Percentiles rank a stretch among this genome's conserved stretches.
These are phyloP conservation scores for Pseudomicrostroma phylloplanum DNA, from an alignment of 1,284 basidiomycete species.

Conservation along the genomic window DNA sequence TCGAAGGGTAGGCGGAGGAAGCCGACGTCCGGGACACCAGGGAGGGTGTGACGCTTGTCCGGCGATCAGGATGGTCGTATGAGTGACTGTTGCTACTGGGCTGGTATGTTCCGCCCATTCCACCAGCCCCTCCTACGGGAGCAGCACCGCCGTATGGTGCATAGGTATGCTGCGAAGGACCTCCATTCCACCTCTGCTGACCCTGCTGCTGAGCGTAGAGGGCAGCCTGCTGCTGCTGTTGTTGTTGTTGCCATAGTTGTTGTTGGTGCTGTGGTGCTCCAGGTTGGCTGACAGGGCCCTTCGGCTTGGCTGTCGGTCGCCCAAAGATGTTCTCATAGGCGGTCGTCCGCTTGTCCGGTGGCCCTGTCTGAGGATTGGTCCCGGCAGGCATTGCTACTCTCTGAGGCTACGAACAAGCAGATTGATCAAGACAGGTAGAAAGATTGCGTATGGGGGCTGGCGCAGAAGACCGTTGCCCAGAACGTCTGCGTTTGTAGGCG, in stretches of 20 bases:
- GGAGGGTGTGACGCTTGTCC: slow-evolving; percentile 18
- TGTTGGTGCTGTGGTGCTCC: not conserved
- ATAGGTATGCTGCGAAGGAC: not conserved
- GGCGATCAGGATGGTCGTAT: slow-evolving; percentile 16
- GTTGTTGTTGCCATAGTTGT: slow-evolving; percentile 10
- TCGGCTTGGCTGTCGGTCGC: slow-evolving; percentile 38
- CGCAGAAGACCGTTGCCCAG: too few species aligned
- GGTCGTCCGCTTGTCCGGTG: slow-evolving; percentile 42
- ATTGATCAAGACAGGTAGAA: too few species aligned
- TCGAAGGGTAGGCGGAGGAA: slow-evolving; percentile 5
- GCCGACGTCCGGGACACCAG: slow-evolving; percentile 14
- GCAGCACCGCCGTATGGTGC: not conserved
- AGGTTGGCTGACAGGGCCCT: slow-evolving; percentile 23
- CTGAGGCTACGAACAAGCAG: too few species aligned
- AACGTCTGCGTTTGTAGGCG: too few species aligned
- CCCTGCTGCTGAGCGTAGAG: slow-evolving; percentile 1
- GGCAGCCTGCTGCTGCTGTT: slow-evolving; percentile 7
- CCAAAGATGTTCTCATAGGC: slow-evolving; percentile 48
- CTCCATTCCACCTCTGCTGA: not conserved
- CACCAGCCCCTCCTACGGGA: not conserved
- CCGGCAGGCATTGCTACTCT: not conserved
- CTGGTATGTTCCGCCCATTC: slow-evolving; percentile 4
- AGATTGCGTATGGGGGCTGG: too few species aligned
- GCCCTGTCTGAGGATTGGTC: not conserved
- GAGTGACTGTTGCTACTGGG: not conserved